phyloP scores from a whole-genome alignment of 2,329 filamentous ascomycete genomes.

The Dothistroma pini region DNA sequence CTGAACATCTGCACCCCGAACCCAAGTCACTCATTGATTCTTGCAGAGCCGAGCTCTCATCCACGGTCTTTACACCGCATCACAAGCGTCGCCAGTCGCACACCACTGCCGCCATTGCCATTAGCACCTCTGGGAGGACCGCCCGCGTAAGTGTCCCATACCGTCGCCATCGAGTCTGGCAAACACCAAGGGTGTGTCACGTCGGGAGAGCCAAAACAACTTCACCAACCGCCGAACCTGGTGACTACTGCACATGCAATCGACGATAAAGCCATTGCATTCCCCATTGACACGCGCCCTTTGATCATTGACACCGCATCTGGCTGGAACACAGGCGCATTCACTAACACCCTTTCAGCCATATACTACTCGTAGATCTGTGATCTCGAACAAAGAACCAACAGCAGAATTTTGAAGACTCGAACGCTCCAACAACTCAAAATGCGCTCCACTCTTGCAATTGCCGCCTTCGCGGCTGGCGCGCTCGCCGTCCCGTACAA shows the following conservation, averaged over 20 bases:
- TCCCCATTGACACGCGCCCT: not conserved
- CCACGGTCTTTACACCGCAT: slow-evolving; percentile 8
- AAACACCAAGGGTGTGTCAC: not conserved
- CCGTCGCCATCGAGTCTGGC: slow-evolving; percentile 4
- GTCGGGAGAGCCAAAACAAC: not conserved
- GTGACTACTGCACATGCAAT: not conserved
- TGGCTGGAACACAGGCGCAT: not conserved
- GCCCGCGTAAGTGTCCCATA: slow-evolving; percentile 7
- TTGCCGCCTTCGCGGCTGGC: slow-evolving; percentile 37
- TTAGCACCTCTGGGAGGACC: slow-evolving; percentile 12
- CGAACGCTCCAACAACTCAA: slow-evolving; percentile 19
- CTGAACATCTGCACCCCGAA: not conserved
- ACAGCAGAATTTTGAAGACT: slow-evolving; percentile 14
- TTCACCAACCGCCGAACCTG: not conserved
- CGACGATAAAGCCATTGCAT: not conserved
- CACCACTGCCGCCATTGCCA: slow-evolving; percentile 4
- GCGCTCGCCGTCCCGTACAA: slow-evolving; percentile 35
- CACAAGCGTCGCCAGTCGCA: slow-evolving; percentile 13
- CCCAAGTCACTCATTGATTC: slow-evolving; percentile 6
- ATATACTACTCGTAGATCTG: not conserved
- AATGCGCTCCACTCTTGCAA: slow-evolving; percentile 37
- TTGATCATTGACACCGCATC: not conserved
- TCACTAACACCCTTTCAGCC: slow-evolving; percentile 3
- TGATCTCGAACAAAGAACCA: slow-evolving; percentile 8
- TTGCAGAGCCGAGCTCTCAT: slow-evolving; percentile 10